These are phyloP conservation scores for Capronia americana DNA, from an alignment of 2,329 filamentous ascomycete species.

Conservation along the genomic window DNA sequence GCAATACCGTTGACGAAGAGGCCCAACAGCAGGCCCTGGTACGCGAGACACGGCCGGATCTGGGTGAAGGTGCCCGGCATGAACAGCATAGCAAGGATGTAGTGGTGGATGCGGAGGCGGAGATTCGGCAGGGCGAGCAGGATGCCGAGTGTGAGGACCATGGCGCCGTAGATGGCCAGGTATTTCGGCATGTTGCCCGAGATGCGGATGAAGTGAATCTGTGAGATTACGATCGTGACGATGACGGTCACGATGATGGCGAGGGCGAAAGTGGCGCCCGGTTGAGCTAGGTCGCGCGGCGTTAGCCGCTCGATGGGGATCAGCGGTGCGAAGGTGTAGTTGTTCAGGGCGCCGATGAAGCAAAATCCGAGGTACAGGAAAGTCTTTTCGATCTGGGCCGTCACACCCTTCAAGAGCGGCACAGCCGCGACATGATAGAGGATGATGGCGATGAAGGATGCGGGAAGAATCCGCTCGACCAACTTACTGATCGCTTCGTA, in stretches of 20 bases:
- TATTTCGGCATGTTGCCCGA: slow-evolving; percentile 81
- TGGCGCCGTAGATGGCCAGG: slow-evolving; percentile 75
- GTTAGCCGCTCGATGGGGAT: slow-evolving; percentile 95
- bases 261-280: slow-evolving; percentile 83
- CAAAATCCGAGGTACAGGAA: slow-evolving; percentile 87
- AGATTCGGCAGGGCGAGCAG: slow-evolving; percentile 76
- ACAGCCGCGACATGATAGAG: slow-evolving; percentile 83
- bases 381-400: slow-evolving; percentile 87
- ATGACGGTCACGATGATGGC: slow-evolving; percentile 77
- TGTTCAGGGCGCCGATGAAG: slow-evolving; percentile 90
- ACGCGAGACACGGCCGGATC: slow-evolving; percentile 81
- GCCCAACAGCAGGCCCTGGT: slow-evolving; percentile 87
- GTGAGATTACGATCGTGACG: slow-evolving; percentile 70
- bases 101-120: slow-evolving; percentile 90
- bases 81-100: slow-evolving; percentile 84
- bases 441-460: slow-evolving; percentile 84
- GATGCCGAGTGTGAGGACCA: slow-evolving; percentile 71
- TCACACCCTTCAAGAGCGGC: slow-evolving; percentile 73
- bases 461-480: slow-evolving; percentile 82
- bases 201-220: slow-evolving; percentile 84
- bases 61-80: slow-evolving; percentile 89
- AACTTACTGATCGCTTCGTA: slow-evolving; percentile 77
- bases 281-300: slow-evolving; percentile 87
- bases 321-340: slow-evolving; percentile 86
- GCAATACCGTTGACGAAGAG: slow-evolving; percentile 94